Base-by-base conservation (phyloP, 2,329 filamentous ascomycete species). In the Pseudogymnoascus destructans region DNA sequence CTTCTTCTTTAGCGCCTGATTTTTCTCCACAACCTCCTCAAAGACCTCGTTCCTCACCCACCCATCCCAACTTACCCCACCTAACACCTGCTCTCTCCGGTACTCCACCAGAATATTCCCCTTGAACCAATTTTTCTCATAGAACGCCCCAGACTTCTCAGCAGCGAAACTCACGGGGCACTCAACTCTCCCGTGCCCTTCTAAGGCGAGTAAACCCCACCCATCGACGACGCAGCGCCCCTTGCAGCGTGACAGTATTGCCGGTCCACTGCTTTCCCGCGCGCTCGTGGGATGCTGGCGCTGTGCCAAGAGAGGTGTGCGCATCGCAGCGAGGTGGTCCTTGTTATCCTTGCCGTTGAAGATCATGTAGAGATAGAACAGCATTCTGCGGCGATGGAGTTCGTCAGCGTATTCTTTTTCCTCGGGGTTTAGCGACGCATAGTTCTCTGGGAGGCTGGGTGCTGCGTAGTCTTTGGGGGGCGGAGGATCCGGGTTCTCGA, bases 401-500 rank as follows among this genome's bases (percentile, higher is more conserved):
- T 70, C 66, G 15, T 60, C 59, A n/a, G 57, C 64, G 35, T 27
- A 30, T 15, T 54, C 56, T 49, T 62, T 62, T 15, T 66, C 64
- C 25, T 27, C 25, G 33, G 63, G 60, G 33, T 59, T 58, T 54
- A 69, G 52, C 2, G 59, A 60, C 0, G 63, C 57, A 54, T 66
- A 40, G 46, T 64, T 52, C 19, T 58, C 55, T 19, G 65, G 64
- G n/a, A 63, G 64, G 11, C 55, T 23, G 30, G 67, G 66, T 15
- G 58, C 59, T 30, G 59, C 32, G 64, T 68, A 59, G 65, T 63
- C 40, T 58, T 61, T 60, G 72, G 70, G 23, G 11, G 49, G 58
- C 17, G 56, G 57, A 15, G 59, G 40, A 42, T 65, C 63, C 61
- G 72, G 73, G 59, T 75, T 74, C 61, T 73, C 67, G 60, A 75